Evolutionary conservation across 2,329 filamentous ascomycete species (phyloP), one percentile per base, ranked within the genome.

Genomic region (Venturia carpophila): DNA sequence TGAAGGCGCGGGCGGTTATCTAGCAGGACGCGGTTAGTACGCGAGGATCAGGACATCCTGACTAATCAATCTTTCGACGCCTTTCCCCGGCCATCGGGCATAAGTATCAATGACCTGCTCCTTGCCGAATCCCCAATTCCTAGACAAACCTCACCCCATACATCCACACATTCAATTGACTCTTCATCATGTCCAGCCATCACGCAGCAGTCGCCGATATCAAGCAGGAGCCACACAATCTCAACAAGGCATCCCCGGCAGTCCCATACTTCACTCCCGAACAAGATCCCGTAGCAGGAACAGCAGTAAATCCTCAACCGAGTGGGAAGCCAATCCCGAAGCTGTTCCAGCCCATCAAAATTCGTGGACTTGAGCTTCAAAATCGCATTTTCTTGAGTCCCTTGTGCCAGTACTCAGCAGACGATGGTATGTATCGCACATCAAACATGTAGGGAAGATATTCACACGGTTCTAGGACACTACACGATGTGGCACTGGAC

Each of bases 401-500:
- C 0, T 76, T 88, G 4, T 89, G 87, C 74, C 86, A 89, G 73
- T 89, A 89, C 75, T 84, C 81, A 7, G 83, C 86, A 17, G 72
- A 86, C 56, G 82, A 88, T 72, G 87, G 52, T 37, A 37, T 7
- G 52, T n/a, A 9, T 4, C 5, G 19, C 7, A n/a, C 1, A 13
- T n/a, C 30, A 37, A 11, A 15, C 17, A 58, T n/a, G 10, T 37
- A 19, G 10, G 2, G 9, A 39, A 5, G 4, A 17, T 52, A 10
- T 10, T 52, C 3, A 58, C 27, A 9, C 3, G 17, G 5, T 19
- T 2, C 17, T 19, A 58, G 52, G 92, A 47, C 88, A 93, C 75
- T 79, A 88, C 68, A 92, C 89, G 1, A 83, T 89, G 73, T 96
- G 87, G 83, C 91, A 96, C 75, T 79, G 93, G 62, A 86, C 91